These are phyloP conservation scores for Solanum dulcamara DNA, from an alignment of 257 asterid species.

Conservation along the genomic window DNA sequence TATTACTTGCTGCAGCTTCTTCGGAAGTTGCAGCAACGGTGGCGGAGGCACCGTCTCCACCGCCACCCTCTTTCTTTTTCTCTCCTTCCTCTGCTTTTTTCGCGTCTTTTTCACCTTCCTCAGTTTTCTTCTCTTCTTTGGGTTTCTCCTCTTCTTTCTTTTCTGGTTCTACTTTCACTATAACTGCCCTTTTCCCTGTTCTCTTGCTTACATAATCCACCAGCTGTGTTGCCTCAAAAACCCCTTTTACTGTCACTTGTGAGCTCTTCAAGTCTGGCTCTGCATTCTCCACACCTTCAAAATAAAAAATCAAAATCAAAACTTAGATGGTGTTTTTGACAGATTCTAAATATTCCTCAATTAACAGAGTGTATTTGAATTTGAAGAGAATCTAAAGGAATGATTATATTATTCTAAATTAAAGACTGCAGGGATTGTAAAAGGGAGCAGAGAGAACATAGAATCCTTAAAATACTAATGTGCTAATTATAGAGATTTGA, in stretches of 20 bases:
- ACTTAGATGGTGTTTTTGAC: background rate
- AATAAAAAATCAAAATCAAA: background rate
- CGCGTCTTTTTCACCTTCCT: background rate
- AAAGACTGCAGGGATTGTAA: slow-evolving; percentile 21
- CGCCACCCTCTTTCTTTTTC: background rate
- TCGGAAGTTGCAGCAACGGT: background rate
- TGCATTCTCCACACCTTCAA: slow-evolving; percentile 66
- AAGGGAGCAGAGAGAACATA: slow-evolving; percentile 5
- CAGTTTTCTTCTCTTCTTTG: slow-evolving; percentile 8
- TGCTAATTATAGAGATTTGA: slow-evolving; percentile 21
- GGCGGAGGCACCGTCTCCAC: background rate
- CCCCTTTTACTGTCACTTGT: slow-evolving; percentile 66
- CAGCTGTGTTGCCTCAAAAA: slow-evolving; percentile 40
- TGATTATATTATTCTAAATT: slow-evolving; percentile 5
- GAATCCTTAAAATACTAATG: background rate
- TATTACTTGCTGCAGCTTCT: background rate
- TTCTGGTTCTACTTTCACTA: slow-evolving; percentile 56
- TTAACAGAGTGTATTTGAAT: background rate
- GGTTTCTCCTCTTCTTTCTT: slow-evolving; percentile 50
- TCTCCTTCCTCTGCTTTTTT: slow-evolving; percentile 13
- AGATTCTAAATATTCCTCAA: background rate
- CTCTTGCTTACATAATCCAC: slow-evolving; percentile 48
- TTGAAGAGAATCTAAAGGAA: slow-evolving; percentile 14
- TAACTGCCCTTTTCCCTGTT: slow-evolving; percentile 59
- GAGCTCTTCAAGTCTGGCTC: slow-evolving; percentile 75